Base-by-base conservation (phyloP, 352 stramenopile genomes). In the Phytophthora macrochlamydospora region DNA sequence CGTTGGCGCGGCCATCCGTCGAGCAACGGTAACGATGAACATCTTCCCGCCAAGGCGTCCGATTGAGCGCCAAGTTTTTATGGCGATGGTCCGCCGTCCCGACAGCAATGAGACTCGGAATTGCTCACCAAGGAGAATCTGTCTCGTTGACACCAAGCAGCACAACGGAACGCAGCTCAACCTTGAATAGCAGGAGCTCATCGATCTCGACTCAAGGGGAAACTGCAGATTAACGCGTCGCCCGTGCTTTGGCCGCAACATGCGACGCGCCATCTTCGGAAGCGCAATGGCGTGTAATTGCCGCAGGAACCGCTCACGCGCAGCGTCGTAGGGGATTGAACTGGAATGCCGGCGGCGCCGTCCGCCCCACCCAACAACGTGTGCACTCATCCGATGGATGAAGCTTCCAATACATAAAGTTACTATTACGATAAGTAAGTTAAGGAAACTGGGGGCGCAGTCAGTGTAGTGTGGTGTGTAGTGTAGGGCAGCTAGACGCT, bases 391-490 rank as follows among this genome's bases (percentile, higher is more conserved):
- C 42, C 42, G 9, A 40, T 6, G 7, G 33, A 13, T 7, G n/a
- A 38, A 11, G 6, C 31, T 55, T 67, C 55, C 65, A 61, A 65
- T 73, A 65, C 65, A 65, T 65, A 62, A 60, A 37, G 53, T 56
- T 68, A 69, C 56, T 65, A 74, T 74, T 74, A 70, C 61, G 66
- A 53, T 74, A 51, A 44, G 51, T 69, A 70, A 67, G 40, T 69
- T 69, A 73, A 73, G 46, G 37, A 64, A 69, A 54, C n/a, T 56
- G 45, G 37, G 33, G 33, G 13, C 24, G 50, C 35, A 4, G 4
- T 38, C 32, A 28, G 48, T 38, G 50, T 35, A 29, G 30, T 18
- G 50, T 30, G 50, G 40, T 43, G 18, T 24, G 30, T 62, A 37
- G 37, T 40, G 32, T 56, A 45, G 58, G 40, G 35, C 58, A 52